Percentiles rank a stretch among this genome's conserved stretches.
Evolutionary conservation across 2,329 filamentous ascomycete species (phyloP).

Genomic region (Pseudogymnoascus sp.): DNA sequence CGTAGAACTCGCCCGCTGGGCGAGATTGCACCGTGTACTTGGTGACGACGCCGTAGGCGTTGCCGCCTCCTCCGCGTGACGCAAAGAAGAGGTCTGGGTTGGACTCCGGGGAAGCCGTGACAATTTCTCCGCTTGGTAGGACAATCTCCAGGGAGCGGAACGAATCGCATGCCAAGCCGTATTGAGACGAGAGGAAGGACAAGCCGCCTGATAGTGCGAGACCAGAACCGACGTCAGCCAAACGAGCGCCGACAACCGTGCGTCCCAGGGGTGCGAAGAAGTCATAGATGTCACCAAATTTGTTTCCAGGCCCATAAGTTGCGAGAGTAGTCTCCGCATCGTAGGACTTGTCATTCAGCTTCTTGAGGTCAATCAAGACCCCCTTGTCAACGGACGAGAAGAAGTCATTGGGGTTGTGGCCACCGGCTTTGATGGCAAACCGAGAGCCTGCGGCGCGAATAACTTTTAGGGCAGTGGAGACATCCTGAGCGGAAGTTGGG

Average conservation of each 20-base stretch:
- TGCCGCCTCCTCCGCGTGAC: conserved; percentile 26
- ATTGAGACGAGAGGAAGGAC: conserved; percentile 31
- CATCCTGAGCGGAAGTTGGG: conserved; percentile 15
- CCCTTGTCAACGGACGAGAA: background rate
- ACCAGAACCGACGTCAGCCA: background rate
- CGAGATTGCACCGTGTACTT: conserved; percentile 23
- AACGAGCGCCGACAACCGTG: background rate
- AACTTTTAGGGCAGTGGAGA: conserved; percentile 18
- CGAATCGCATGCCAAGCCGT: conserved; percentile 42
- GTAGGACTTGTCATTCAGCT: background rate
- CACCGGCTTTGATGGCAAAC: conserved; percentile 31
- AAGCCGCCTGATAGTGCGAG: conserved; percentile 26
- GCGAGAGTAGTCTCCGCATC: conserved; percentile 18
- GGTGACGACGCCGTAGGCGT: conserved; percentile 21
- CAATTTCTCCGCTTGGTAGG: conserved; percentile 26
- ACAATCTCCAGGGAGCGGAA: conserved; percentile 34
- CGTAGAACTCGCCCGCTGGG: conserved; percentile 22
- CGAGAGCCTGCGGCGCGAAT: background rate
- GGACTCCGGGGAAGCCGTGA: conserved; percentile 18
- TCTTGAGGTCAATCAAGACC: background rate
- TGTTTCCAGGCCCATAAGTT: conserved; percentile 25
- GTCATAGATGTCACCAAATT: background rate
- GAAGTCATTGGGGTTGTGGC: conserved; percentile 22
- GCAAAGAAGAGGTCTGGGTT: conserved; percentile 30
- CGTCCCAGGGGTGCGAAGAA: background rate